Conservation (phyloP, 1,284 basidiomycete genomes). For the Tilletia setariae region DNA sequence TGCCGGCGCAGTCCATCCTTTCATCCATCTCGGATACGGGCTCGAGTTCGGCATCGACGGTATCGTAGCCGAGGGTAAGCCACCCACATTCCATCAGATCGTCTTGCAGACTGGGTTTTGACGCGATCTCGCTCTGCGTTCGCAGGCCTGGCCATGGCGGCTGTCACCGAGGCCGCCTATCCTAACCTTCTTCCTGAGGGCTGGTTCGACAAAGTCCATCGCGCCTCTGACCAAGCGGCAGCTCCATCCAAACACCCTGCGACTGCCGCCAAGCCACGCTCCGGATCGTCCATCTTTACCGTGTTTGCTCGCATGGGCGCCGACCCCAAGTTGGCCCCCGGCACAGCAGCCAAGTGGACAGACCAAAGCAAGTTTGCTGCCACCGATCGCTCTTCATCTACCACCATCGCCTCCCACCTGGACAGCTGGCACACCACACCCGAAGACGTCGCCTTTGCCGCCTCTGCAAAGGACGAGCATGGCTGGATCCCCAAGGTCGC, state of each 20-base stretch:
- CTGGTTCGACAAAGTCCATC: conserved; percentile 17
- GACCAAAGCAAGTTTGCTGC: background rate
- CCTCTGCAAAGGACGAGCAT: background rate
- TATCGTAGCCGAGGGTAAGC: conserved; percentile 45
- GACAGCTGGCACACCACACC: background rate
- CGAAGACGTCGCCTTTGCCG: background rate
- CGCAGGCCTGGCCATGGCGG: conserved; percentile 32
- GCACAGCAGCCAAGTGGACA: conserved; percentile 11
- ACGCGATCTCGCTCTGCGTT: too few species aligned
- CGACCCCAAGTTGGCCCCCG: conserved; percentile 12
- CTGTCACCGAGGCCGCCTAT: conserved; percentile 18
- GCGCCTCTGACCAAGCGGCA: too few species aligned
- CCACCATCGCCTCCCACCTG: background rate
- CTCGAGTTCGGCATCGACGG: conserved; percentile 42
- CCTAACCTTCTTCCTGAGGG: conserved; percentile 22
- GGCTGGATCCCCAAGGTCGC: conserved; percentile 10
- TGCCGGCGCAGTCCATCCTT: conserved; percentile 50
- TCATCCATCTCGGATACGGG: conserved; percentile 54
- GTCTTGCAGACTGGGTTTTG: too few species aligned
- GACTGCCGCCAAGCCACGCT: conserved; percentile 6
- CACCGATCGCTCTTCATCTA: background rate
- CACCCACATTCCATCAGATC: too few species aligned
- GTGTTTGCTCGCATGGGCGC: conserved; percentile 1
- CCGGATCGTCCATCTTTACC: conserved; percentile 17
- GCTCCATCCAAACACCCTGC: background rate